Conservation (phyloP, 75 land plant genomes). For the Adiantum capillusveneris region DNA sequence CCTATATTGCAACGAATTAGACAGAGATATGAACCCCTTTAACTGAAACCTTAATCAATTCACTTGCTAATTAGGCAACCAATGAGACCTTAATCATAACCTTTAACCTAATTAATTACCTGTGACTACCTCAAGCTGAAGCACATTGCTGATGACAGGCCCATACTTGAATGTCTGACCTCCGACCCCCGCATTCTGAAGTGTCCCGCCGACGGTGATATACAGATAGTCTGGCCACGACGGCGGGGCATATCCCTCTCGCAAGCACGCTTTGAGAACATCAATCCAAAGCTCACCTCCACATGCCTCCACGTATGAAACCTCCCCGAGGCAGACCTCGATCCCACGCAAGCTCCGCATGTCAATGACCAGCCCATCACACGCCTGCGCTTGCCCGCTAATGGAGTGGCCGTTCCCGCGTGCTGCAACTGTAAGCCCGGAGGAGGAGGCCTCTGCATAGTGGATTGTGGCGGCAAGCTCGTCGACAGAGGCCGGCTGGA, state of each 20-base stretch:
- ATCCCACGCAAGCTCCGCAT: constrained; percentile 10
- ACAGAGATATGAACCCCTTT: no score
- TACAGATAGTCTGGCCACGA: constrained; percentile 64
- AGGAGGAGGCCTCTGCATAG: not conserved
- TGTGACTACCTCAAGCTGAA: constrained; percentile 60
- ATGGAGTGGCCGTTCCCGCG: constrained; percentile 10
- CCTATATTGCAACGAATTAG: no score
- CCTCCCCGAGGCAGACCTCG: not conserved
- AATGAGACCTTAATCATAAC: no score
- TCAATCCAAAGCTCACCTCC: constrained; percentile 56
- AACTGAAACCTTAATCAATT: not conserved
- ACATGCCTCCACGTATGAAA: constrained; percentile 21
- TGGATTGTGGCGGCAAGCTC: no score
- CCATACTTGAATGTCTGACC: constrained; percentile 58
- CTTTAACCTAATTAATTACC: no score
- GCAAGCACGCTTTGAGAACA: constrained; percentile 28
- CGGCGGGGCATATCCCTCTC: constrained; percentile 36
- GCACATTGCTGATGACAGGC: constrained; percentile 58
- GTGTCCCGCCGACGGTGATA: constrained; percentile 53
- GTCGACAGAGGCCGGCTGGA: not conserved
- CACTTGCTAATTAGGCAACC: no score
- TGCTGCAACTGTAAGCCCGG: constrained; percentile 5
- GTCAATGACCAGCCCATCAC: constrained; percentile 8
- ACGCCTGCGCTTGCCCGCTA: constrained; percentile 9
- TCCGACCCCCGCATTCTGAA: constrained; percentile 60